Conservation (phyloP, 2,329 filamentous ascomycete genomes). For the Rutstroemia sp. region DNA sequence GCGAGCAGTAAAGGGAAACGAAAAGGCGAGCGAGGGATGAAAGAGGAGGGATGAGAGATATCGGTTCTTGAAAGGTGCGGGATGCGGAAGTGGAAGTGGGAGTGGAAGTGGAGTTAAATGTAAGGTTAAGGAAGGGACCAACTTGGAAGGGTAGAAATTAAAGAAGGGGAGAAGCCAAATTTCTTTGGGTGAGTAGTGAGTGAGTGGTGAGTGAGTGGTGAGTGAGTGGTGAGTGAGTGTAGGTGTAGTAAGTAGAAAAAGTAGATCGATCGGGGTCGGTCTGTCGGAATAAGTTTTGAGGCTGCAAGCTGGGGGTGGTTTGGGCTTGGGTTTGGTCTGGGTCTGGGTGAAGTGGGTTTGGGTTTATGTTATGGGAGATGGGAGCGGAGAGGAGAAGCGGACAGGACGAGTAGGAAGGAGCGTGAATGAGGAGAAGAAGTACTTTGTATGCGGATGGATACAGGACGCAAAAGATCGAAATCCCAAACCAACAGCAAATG, state of each 20-base stretch:
- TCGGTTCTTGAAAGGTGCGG: too few relatives aligned
- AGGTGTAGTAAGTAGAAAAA: not conserved
- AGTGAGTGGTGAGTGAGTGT: not conserved
- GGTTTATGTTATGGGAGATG: not conserved
- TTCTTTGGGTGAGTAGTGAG: too few relatives aligned
- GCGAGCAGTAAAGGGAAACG: not conserved
- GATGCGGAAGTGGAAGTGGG: not conserved
- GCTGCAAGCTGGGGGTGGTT: not conserved
- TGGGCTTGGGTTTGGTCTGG: not conserved
- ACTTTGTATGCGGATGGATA: too few relatives aligned
- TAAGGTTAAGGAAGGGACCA: not conserved
- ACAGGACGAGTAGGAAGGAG: not conserved
- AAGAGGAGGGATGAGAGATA: not conserved
- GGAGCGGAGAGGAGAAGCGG: not conserved
- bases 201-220: too few relatives aligned
- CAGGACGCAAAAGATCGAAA: too few relatives aligned
- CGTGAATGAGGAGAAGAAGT: too few relatives aligned
- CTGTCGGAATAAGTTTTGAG: constrained; percentile 1
- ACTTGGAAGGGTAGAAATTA: not conserved
- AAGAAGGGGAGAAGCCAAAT: not conserved
- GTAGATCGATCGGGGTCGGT: not conserved
- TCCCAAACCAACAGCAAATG: too few relatives aligned
- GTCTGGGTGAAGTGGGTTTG: not conserved
- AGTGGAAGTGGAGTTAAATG: not conserved
- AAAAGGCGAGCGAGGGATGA: not conserved